phyloP scores from a whole-genome alignment of 2,329 filamentous ascomycete species.

The Sordariomycetes sp. region DNA sequence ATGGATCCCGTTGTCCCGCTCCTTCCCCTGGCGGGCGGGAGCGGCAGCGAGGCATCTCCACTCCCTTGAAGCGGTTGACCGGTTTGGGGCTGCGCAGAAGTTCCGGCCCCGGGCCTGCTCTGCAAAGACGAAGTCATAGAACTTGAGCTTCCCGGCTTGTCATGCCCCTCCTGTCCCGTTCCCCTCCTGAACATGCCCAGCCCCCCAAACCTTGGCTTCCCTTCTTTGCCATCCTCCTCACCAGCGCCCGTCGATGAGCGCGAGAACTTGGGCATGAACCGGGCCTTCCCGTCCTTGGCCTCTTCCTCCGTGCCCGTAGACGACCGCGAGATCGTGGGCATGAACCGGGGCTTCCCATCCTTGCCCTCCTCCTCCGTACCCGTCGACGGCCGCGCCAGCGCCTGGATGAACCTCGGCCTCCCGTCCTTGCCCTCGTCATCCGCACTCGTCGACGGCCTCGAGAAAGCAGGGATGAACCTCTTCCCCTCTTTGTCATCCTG shows the following conservation, averaged over 20 bases:
- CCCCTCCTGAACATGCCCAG: constrained; percentile 15
- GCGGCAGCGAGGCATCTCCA: background rate
- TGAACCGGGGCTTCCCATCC: no score
- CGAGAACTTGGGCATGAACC: background rate
- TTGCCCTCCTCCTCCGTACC: no score
- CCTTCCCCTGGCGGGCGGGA: constrained; percentile 5
- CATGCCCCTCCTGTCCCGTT: constrained; percentile 9
- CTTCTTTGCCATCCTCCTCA: background rate
- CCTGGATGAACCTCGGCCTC: background rate
- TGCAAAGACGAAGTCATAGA: constrained; percentile 12
- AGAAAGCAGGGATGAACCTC: no score
- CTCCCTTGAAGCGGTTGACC: background rate
- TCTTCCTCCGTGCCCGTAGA: no score
- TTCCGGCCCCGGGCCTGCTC: constrained; percentile 4
- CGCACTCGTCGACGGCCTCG: no score
- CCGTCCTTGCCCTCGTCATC: background rate
- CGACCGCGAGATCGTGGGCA: no score
- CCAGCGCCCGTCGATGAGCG: background rate
- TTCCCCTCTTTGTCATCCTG: constrained; percentile 1
- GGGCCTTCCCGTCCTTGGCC: no score
- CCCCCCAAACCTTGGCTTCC: background rate
- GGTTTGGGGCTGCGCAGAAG: background rate
- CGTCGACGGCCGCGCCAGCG: no score
- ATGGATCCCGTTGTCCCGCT: constrained; percentile 12
- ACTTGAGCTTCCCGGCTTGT: constrained; percentile 11